Evolutionary conservation across 768 basidiomycete species (phyloP).

Genomic region (Rhodocollybia butyracea): DNA sequence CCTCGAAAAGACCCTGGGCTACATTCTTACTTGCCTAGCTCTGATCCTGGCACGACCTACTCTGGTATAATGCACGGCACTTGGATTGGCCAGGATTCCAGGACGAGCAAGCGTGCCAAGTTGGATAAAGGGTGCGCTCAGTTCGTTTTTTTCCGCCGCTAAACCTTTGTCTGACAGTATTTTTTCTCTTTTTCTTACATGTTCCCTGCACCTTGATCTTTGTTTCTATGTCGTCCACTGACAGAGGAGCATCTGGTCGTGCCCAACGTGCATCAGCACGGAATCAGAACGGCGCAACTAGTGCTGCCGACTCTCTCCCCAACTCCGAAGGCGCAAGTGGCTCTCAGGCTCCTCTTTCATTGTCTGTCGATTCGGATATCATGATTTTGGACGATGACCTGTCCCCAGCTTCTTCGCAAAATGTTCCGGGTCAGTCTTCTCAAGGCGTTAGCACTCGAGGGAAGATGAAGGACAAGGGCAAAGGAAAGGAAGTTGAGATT

Average conservation of each 20-base stretch:
- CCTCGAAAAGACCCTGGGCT: slow-evolving; percentile 68
- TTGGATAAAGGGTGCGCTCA: slow-evolving; percentile 67
- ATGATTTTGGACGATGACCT: slow-evolving; percentile 58
- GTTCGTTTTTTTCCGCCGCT: slow-evolving; percentile 13
- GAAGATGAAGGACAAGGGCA: slow-evolving; percentile 50
- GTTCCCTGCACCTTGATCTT: slow-evolving; percentile 19
- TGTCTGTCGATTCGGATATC: slow-evolving; percentile 49
- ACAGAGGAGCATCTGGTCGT: slow-evolving; percentile 58
- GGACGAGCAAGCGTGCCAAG: slow-evolving; percentile 69
- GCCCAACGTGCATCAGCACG: slow-evolving; percentile 74
- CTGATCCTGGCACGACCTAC: slow-evolving; percentile 88
- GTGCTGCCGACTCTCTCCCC: slow-evolving; percentile 31
- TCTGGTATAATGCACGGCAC: slow-evolving; percentile 70
- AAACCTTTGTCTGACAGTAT: slow-evolving; percentile 14
- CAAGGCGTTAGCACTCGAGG: slow-evolving; percentile 27
- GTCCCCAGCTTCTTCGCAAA: slow-evolving; percentile 52
- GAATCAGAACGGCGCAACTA: slow-evolving; percentile 46
- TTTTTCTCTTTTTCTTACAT: slow-evolving; percentile 18
- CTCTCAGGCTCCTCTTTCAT: slow-evolving; percentile 37
- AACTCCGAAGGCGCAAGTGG: slow-evolving; percentile 32
- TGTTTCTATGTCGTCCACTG: slow-evolving; percentile 12
- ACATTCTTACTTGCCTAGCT: slow-evolving; percentile 77
- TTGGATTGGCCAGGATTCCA: slow-evolving; percentile 55
- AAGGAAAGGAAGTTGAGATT: slow-evolving; percentile 38
- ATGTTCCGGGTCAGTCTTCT: slow-evolving; percentile 31